Base-by-base conservation (phyloP, 805 yeast genomes). In the Metschnikowia kofuensis region DNA sequence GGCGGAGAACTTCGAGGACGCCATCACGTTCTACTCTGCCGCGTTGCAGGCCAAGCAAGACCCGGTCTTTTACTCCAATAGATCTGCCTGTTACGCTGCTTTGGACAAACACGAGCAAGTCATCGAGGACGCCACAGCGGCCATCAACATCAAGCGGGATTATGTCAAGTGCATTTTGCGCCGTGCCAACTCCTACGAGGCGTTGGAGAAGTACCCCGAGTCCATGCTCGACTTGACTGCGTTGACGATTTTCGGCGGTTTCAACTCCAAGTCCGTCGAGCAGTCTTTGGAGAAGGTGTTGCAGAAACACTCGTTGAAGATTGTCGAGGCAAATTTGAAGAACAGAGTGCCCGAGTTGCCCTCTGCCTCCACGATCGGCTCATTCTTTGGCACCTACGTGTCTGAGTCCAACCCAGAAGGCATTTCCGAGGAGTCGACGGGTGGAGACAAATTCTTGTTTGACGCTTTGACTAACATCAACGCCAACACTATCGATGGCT, bases 61-160 rank as follows among this genome's bases (percentile, higher is more conserved):
- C 68, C 90, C 97, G 6, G 87, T 91, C 34, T 94, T 80, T 72
- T 92, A 85, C 73, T 89, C 97, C 53, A 94, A 94, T 76, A 84
- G 97, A 70, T 90, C 98, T 29, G 99, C 99, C 14, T 92, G 97
- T 70, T 87, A 87, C 71, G 87, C 91, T 44, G 89, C 95, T 8
- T 74, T 88, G 57, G 80, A 83, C 55, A 81, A 90, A 53, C 83
- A 82, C 65, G 89, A 88, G 59, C 85, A 89, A 65, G 96, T 91
- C 41, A 78, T 94, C 54, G 87, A 83, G 58, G 97, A 90, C 67
- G 87, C 97, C 49, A 82, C 96, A 16, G 79, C 78, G 52, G 99
- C 98, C 29, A 78, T 94, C 61, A 78, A 83, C 60, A 72, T 92
- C 61, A 87, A 89, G 66, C 96, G 96, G 11, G 92, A 87, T 65